Base-by-base conservation (phyloP, 805 yeast genomes). In the Candida awuae region DNA sequence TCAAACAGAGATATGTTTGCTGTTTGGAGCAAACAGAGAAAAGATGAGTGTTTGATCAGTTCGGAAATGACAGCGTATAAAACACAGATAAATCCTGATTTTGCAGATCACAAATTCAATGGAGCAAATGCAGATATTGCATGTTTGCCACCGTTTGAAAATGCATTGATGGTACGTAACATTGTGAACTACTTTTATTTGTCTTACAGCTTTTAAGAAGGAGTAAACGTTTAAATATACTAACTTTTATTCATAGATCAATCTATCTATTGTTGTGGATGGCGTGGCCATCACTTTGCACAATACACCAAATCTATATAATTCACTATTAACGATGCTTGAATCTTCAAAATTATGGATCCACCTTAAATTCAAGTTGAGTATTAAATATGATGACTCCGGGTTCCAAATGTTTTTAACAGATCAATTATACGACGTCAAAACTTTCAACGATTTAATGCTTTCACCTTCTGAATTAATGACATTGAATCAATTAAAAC, bases 391-490 rank as follows among this genome's bases (percentile, higher is more conserved):
- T 6, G 29, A 29, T 1, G 13, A 20, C 16, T 18, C 6, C 13
- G 28, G 28, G 6, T 25, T 25, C 28, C 28, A 25, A 25, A 7
- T 25, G n/a, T 5, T 10, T 6, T 30, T 46, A 12, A 21, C 12
- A 14, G 51, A 48, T 35, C 17, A 33, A 10, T 20, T 42, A 18
- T 34, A 44, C 7, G 30, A 39, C 18, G 26, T 22, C 3, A 19
- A 30, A 9, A 29, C 17, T 12, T 14, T 41, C 12, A 35, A 34
- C 14, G 50, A 49, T 38, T 32, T 44, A 10, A 17, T 40, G 15
- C 19, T 37, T 14, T 34, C 39, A 6, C 21, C 34, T 9, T 14
- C 14, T 18, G 50, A 49, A 34, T 44, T 41, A 12, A 8, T 14
- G 12, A 37, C 33, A 1, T 34, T 44, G 3, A 45, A 45, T 32